Conservation (phyloP, 345 rosid species). For the Heritiera littoralis region DNA sequence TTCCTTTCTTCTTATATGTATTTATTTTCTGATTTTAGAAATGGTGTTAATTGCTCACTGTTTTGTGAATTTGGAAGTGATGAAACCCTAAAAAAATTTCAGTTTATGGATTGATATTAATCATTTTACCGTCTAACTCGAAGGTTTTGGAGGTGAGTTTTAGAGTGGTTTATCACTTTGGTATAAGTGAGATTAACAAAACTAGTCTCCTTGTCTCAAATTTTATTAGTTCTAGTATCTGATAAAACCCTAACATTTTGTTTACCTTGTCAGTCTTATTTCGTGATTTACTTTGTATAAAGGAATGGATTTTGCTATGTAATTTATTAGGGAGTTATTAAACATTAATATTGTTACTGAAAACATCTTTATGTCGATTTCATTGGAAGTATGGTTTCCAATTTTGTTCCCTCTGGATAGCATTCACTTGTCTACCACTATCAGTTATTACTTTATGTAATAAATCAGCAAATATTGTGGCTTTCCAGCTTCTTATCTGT, state of each 20-base stretch:
- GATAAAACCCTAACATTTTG: constrained; percentile 53
- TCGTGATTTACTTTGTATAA: constrained; percentile 28
- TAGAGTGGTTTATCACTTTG: constrained; percentile 20
- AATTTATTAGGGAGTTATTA: constrained; percentile 20
- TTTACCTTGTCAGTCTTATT: constrained; percentile 24
- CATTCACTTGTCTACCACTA: constrained; percentile 23
- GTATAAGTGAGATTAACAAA: constrained; percentile 17
- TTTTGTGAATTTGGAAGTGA: constrained; percentile 29
- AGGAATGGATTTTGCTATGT: constrained; percentile 22
- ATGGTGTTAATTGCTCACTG: constrained; percentile 38
- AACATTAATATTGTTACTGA: constrained; percentile 18
- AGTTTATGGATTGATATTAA: constrained; percentile 24
- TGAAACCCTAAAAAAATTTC: too few species aligned
- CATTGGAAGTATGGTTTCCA: constrained; percentile 50
- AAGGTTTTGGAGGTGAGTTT: constrained; percentile 24
- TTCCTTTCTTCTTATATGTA: too few species aligned
- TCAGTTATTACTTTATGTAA: constrained; percentile 57
- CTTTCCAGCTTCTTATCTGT: not conserved
- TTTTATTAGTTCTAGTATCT: constrained; percentile 22
- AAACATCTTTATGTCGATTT: constrained; percentile 28
- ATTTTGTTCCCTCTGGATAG: constrained; percentile 22
- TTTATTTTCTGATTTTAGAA: constrained; percentile 22
- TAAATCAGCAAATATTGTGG: constrained; percentile 5
- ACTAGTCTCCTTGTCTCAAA: constrained; percentile 9
- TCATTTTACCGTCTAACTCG: constrained; percentile 20